Conservation (phyloP, 345 rosid genomes). For the Citrus medica region DNA sequence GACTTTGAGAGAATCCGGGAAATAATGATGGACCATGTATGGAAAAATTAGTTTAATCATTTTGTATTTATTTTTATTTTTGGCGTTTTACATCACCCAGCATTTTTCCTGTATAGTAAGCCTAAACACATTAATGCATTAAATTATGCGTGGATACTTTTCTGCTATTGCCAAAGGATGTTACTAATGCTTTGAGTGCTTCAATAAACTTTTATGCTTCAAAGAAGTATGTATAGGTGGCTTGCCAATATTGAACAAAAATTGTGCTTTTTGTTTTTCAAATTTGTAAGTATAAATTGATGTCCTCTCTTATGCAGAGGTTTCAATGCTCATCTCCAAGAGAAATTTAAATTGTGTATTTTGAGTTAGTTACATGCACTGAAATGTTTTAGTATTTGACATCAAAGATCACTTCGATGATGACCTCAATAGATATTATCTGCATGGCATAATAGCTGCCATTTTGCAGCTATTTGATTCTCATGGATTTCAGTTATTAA, state of each 20-base stretch:
- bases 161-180: neutral
- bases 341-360: neutral
- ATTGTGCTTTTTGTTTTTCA: neutral
- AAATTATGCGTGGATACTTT: neutral
- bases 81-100: slow-evolving; percentile 1
- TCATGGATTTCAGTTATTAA: neutral
- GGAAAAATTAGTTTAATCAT: neutral
- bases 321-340: neutral
- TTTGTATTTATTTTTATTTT: neutral
- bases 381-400: neutral
- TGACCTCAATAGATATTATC: neutral
- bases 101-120: slow-evolving; percentile 4
- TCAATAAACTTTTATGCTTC: neutral
- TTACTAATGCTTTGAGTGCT: neutral
- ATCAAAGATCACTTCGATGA: neutral
- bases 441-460: neutral
- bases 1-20: neutral
- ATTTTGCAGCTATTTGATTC: neutral
- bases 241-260: neutral
- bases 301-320: neutral
- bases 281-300: neutral
- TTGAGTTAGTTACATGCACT: neutral
- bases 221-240: neutral
- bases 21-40: slow-evolving; percentile 8
- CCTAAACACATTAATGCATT: neutral